Evolutionary conservation across 208 protist species (phyloP).

Genomic region (Vickermania spadyakhi): DNA sequence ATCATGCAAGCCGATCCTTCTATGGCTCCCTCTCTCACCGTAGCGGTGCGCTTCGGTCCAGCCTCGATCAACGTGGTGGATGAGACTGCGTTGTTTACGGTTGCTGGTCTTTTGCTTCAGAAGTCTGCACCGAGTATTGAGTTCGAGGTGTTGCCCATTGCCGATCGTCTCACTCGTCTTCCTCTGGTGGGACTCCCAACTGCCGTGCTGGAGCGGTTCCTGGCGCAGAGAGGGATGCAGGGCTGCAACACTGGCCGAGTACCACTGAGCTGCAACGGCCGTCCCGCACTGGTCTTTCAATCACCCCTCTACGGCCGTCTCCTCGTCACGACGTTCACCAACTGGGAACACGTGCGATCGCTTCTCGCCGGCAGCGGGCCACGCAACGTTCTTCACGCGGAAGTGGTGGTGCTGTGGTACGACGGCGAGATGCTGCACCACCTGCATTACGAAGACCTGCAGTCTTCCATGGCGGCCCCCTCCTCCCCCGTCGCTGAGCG

Average conservation of each 20-base stretch:
- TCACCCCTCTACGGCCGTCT: conserved; percentile 1
- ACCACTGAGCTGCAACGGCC: neutral
- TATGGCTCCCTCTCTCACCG: neutral
- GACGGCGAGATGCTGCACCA: conserved; percentile 11
- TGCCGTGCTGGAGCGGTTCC: neutral
- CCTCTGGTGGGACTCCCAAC: conserved; percentile 2
- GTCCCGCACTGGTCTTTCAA: neutral
- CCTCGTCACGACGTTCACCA: conserved; percentile 4
- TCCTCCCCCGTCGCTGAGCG: neutral
- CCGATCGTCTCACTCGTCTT: neutral
- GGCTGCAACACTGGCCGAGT: neutral
- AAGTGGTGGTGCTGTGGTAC: conserved; percentile 16
- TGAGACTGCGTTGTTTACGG: conserved; percentile 8
- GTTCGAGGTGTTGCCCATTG: conserved; percentile 5
- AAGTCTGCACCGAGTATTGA: conserved; percentile 1
- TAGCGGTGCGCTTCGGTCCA: conserved; percentile 10
- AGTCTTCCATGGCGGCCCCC: neutral
- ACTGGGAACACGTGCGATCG: conserved; percentile 13
- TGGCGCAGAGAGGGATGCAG: too few species aligned
- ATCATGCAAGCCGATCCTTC: too few species aligned
- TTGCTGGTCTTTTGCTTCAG: conserved; percentile 7
- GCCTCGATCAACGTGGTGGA: conserved; percentile 4
- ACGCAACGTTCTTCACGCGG: conserved; percentile 4
- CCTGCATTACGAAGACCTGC: conserved; percentile 11
- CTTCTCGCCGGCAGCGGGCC: neutral